Evolutionary conservation across 139 green algal species (phyloP), one percentile per base, ranked within the genome.

Genomic region (Auxenochlorella pyrenoidosa): DNA sequence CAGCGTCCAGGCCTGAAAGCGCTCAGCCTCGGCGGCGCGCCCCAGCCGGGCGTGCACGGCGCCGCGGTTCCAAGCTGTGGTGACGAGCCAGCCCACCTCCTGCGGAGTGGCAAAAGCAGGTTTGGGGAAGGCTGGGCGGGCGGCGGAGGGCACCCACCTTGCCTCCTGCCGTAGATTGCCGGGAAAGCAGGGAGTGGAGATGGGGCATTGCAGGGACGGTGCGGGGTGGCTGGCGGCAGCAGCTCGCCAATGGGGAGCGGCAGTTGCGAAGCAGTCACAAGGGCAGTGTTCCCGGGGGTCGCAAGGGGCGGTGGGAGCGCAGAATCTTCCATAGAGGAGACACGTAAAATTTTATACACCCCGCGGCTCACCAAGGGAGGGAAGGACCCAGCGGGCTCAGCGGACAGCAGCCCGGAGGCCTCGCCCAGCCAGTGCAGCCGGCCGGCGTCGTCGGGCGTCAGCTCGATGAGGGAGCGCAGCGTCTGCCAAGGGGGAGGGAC

Each of bases 81-180:
- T 90, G 4, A 86, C n/a, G 54, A 90, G 63, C 81, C 82, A 90
- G 72, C 79, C 40, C 60, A 79, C 36, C 80, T 90, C 86, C 41
- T 68, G 65, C 34, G 18, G n/a, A 34, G n/a, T 22, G 68, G 30
- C 34, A 15, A 38, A 44, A 16, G 1, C 16, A n/a, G 15, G 54
- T 28, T 63, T 54, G 47, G 54, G 21, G 73, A 5, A 41, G 43
- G 44, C 4, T 2, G 8, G 72, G 24, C 4, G 60, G 22, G 60
- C 10, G 12, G 26, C 22, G 60, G 22, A 5, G 10, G 60, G 60
- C n/a, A n/a, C n/a, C n/a, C n/a, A n/a, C n/a, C 24, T 28, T 70
- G 26, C 26, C 24, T 32, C 24, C 15, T 70, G 24, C 26, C 18
- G 15, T 12, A 34, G 60, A 28, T 28, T 32, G 60, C 60, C 15